phyloP scores from a whole-genome alignment of 2,329 filamentous ascomycete species.

The Fusarium globosum region DNA sequence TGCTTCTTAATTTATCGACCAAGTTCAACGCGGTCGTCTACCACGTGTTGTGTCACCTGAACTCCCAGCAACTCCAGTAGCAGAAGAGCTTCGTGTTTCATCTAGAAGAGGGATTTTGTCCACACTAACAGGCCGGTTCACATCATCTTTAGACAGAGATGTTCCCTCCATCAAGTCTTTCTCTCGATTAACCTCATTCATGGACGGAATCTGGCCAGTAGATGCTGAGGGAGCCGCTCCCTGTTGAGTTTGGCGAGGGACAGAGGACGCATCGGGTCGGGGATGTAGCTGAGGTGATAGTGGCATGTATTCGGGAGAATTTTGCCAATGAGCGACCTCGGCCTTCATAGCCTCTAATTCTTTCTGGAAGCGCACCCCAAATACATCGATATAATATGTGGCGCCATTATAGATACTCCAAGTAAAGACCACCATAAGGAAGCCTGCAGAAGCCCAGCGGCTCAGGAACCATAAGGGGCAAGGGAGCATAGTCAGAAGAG shows the following conservation, averaged over 20 bases:
- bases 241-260: slow-evolving; percentile 19
- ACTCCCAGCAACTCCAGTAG: slow-evolving; percentile 58
- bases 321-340: slow-evolving; percentile 91
- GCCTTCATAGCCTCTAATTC: slow-evolving; percentile 89
- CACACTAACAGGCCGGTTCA: slow-evolving; percentile 50
- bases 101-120: slow-evolving; percentile 70
- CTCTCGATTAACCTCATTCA: slow-evolving; percentile 32
- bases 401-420: slow-evolving; percentile 98
- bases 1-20: background rate
- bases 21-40: slow-evolving; percentile 53
- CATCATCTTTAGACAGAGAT: slow-evolving; percentile 30
- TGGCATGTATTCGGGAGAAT: slow-evolving; percentile 60
- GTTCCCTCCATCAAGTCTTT: slow-evolving; percentile 28
- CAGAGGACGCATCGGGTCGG: slow-evolving; percentile 39
- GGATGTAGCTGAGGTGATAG: slow-evolving; percentile 51
- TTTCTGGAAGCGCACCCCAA: slow-evolving; percentile 95
- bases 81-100: slow-evolving; percentile 50
- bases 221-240: slow-evolving; percentile 29
- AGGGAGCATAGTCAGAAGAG: slow-evolving; percentile 91
- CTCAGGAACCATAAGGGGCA: slow-evolving; percentile 96
- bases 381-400: slow-evolving; percentile 98
- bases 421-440: slow-evolving; percentile 84
- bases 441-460: slow-evolving; percentile 79
- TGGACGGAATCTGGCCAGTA: slow-evolving; percentile 27
- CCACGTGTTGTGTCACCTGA: slow-evolving; percentile 60